These are phyloP conservation scores for Tolypocladium capitatum DNA, from an alignment of 2,329 filamentous ascomycete species.

Conservation along the genomic window DNA sequence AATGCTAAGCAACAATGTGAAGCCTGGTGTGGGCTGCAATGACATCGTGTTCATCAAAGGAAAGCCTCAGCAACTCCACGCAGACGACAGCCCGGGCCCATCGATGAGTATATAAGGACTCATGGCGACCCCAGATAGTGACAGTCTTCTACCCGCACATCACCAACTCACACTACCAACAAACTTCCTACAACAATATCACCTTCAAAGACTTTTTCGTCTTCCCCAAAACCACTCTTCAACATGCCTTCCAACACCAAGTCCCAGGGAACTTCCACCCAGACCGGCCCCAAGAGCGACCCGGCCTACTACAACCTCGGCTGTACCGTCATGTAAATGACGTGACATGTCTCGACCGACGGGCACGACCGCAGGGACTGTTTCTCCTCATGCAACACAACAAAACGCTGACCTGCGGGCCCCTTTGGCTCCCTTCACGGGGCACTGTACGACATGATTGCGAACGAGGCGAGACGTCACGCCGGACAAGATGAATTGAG, in stretches of 20 bases:
- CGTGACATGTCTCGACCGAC: not conserved
- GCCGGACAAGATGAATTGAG: not conserved
- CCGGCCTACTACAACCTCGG: conserved; percentile 10
- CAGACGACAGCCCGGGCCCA: not conserved
- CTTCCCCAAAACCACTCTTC: not conserved
- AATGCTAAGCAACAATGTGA: not conserved
- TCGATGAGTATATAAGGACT: not conserved
- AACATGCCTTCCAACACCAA: conserved; percentile 17
- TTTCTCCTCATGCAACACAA: not conserved
- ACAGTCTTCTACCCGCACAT: not conserved
- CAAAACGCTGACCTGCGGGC: not conserved
- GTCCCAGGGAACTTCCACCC: conserved; percentile 6
- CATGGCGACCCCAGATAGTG: not conserved
- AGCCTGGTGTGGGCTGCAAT: not conserved
- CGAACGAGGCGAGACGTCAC: not conserved
- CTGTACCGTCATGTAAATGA: conserved; percentile 22
- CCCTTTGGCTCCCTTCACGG: not conserved
- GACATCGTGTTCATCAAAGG: not conserved
- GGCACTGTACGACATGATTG: not conserved
- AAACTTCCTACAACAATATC: not conserved
- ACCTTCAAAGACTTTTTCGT: not conserved
- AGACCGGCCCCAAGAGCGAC: conserved; percentile 9
- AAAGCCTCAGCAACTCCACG: not conserved
- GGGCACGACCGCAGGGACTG: not conserved
- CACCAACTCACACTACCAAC: not conserved